phyloP scores from a whole-genome alignment of 2,329 filamentous ascomycete genomes.

The Gyromitra esculenta region DNA sequence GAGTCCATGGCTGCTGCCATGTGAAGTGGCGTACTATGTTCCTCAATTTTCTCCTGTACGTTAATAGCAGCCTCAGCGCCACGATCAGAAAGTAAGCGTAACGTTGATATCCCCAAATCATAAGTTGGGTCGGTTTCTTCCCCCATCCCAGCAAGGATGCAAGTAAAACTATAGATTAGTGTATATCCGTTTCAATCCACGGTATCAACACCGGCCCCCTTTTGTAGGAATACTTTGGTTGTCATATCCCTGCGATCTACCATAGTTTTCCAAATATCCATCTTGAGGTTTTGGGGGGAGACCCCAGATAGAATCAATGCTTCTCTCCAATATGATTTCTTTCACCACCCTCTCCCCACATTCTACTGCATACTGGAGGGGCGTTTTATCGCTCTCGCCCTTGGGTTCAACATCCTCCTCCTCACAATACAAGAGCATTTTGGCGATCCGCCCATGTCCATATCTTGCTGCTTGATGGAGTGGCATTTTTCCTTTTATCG shows the following conservation, averaged over 20 bases:
- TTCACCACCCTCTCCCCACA: neutral
- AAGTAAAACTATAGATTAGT: neutral
- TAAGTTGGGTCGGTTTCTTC: neutral
- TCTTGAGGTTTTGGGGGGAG: neutral
- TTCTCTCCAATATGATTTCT: neutral
- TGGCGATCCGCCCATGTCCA: neutral
- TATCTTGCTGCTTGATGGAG: conserved; percentile 21
- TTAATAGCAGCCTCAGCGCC: neutral
- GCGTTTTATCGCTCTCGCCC: neutral
- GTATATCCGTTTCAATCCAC: neutral
- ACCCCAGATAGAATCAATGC: neutral
- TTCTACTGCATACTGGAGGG: neutral
- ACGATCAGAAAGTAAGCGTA: neutral
- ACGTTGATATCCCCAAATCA: neutral
- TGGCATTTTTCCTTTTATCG: neutral
- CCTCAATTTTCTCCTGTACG: neutral
- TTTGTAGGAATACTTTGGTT: neutral
- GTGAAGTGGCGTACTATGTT: neutral
- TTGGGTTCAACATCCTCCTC: neutral
- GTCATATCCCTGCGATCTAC: conserved; percentile 2
- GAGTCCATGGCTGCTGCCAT: conserved; percentile 5
- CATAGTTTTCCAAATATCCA: neutral
- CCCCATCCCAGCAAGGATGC: neutral
- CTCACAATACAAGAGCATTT: neutral
- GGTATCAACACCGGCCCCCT: neutral